Evolutionary conservation across 371 early-diverging fungal species (phyloP).

Genomic region (Apophysomyces variabilis): DNA sequence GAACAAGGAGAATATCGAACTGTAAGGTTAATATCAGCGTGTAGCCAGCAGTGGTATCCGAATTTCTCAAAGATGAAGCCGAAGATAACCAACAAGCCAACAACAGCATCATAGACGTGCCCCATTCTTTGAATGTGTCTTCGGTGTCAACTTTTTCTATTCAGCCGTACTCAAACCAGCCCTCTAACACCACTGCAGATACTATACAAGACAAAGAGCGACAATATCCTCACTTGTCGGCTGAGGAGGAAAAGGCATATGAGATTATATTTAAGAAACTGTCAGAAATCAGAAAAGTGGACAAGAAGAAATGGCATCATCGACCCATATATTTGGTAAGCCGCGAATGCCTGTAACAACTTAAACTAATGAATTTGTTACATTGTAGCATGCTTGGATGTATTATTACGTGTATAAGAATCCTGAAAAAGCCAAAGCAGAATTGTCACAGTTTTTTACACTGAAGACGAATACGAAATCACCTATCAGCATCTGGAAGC

Average conservation of each 20-base stretch:
- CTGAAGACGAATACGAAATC: conserved; percentile 56
- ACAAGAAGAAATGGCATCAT: conserved; percentile 72
- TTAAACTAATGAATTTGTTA: neutral
- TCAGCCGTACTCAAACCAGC: neutral
- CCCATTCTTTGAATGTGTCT: neutral
- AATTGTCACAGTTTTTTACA: conserved; percentile 61
- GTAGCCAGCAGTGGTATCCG: conserved; percentile 9
- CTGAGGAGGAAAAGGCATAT: conserved; percentile 35
- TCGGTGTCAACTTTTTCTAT: neutral
- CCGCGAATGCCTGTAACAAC: neutral
- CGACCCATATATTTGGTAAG: conserved; percentile 67
- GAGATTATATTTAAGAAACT: conserved; percentile 52
- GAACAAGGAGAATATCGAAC: neutral
- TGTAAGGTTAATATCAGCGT: neutral
- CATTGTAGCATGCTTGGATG: conserved; percentile 66
- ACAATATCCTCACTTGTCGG: conserved; percentile 24
- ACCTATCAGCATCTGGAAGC: conserved; percentile 71
- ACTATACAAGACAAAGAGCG: conserved; percentile 45
- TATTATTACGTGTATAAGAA: conserved; percentile 57
- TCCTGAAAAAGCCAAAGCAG: conserved; percentile 59
- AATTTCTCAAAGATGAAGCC: conserved; percentile 8
- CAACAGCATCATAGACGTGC: neutral
- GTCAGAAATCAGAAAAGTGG: conserved; percentile 48
- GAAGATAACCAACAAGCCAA: neutral
- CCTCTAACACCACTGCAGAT: neutral